Conservation (phyloP, 768 basidiomycete genomes). For the Phylloporus scabripes region DNA sequence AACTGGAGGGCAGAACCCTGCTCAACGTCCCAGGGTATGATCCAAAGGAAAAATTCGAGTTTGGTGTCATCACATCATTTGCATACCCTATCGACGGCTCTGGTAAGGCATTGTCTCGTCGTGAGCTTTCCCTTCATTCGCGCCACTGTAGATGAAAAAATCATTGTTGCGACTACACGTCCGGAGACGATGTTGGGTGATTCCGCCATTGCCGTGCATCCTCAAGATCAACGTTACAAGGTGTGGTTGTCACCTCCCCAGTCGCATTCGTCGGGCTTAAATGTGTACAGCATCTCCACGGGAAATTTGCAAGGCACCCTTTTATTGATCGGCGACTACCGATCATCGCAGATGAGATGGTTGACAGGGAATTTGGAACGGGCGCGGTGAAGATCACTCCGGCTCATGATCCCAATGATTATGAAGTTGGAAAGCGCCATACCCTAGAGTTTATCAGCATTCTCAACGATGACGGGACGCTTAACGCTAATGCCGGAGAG, state of each 20-base stretch:
- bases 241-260: constrained; percentile 28
- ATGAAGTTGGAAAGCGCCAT: constrained; percentile 86
- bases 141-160: constrained; percentile 62
- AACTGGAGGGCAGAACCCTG: constrained; percentile 77
- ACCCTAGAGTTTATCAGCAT: constrained; percentile 90
- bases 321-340: constrained; percentile 84
- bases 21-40: constrained; percentile 94
- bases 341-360: constrained; percentile 80
- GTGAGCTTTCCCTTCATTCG: neutral
- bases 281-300: constrained; percentile 70
- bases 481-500: constrained; percentile 84
- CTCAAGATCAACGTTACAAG: constrained; percentile 85
- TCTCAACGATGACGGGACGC: constrained; percentile 93
- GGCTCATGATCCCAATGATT: constrained; percentile 96
- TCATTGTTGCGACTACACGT: constrained; percentile 94
- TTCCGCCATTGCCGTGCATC: constrained; percentile 95
- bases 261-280: neutral
- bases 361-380: constrained; percentile 95
- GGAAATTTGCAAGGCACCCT: constrained; percentile 86
- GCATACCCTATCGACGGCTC: constrained; percentile 88
- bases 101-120: constrained; percentile 37
- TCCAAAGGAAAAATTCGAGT: constrained; percentile 91
- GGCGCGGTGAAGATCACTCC: constrained; percentile 99
- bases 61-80: constrained; percentile 95
- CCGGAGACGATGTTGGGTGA: constrained; percentile 99